Evolutionary conservation across 163 green algal species (phyloP), one percentile per base, ranked within the genome.

Genomic region (Chloromonas sp.): DNA sequence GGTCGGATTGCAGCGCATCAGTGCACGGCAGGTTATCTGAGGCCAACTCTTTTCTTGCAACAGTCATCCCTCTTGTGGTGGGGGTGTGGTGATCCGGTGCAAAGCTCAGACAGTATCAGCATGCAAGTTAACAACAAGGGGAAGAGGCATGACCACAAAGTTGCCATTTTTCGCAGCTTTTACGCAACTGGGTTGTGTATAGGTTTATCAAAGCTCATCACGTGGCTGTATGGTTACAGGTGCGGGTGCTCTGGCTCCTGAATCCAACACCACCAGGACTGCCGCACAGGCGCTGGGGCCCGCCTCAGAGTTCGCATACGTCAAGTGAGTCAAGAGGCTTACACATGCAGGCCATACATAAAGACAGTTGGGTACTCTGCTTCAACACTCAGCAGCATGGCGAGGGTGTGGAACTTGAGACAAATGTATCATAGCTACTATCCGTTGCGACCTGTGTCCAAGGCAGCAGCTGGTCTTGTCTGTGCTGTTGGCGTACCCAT

Each of bases 271-370:
- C 62, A 79, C 36, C 66, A 79, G 79, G 66, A 15, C 70, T 1
- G 81, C 81, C 2, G 2, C 36, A 1, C 79, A 82, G 79, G 8
- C 58, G 36, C 66, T 84, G 79, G 84, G 79, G 2, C 13, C 70
- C 1, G 79, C 84, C 2, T 83, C 84, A 82, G 81, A 84, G 14
- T 80, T 91, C 60, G 81, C 88, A 13, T 91, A 91, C 70, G 88
- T 91, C 82, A 91, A 91, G 88, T 91, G 81, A 87, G 88, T 85
- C n/a, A 74, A 36, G 36, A 36, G 36, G 36, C 36, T 36, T 36
- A 36, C 36, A 36, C 36, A 36, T 36, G 36, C 36, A 36, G 36
- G 36, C 36, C 36, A 36, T 36, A 36, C 36, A 36, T 36, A 36
- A 36, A 36, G 36, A 36, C 36, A 36, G 36, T 36, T 36, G 36